These are phyloP conservation scores for Aspergillus fumigatus DNA, from an alignment of 2,329 filamentous ascomycete species.

Conservation along the genomic window DNA sequence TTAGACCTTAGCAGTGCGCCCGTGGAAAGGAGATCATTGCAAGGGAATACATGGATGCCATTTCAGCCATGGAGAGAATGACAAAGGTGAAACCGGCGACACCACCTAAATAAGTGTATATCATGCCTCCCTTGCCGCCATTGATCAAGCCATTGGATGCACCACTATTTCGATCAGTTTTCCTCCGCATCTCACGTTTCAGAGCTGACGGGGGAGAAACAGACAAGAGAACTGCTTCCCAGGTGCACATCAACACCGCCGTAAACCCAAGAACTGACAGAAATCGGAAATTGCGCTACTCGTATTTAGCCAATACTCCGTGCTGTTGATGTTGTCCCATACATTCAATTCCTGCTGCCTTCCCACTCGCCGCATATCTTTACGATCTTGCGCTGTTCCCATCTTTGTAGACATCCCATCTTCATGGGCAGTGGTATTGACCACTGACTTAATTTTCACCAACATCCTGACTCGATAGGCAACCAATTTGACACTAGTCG, in stretches of 20 bases:
- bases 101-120: conserved; percentile 49
- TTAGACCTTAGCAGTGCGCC: background rate
- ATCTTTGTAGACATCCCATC: conserved; percentile 6
- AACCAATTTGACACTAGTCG: background rate
- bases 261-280: conserved; percentile 32
- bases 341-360: conserved; percentile 30
- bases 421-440: conserved; percentile 5
- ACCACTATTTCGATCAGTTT: conserved; percentile 4
- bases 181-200: background rate
- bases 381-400: conserved; percentile 27
- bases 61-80: conserved; percentile 46
- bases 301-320: background rate
- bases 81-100: conserved; percentile 44
- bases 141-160: conserved; percentile 28
- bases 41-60: conserved; percentile 43
- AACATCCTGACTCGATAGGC: conserved; percentile 6
- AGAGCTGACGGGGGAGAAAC: background rate
- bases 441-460: conserved; percentile 12
- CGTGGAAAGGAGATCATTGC: background rate
- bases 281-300: conserved; percentile 32
- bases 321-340: background rate
- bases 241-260: conserved; percentile 30
- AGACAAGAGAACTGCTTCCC: conserved; percentile 24
- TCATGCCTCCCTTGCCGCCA: conserved; percentile 50
- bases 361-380: conserved; percentile 32